Evolutionary conservation across 192 early-diverging fungal genomes (phyloP), one percentile per base, ranked within the genome.

Genomic region (Phlyctochytrium bullatum): DNA sequence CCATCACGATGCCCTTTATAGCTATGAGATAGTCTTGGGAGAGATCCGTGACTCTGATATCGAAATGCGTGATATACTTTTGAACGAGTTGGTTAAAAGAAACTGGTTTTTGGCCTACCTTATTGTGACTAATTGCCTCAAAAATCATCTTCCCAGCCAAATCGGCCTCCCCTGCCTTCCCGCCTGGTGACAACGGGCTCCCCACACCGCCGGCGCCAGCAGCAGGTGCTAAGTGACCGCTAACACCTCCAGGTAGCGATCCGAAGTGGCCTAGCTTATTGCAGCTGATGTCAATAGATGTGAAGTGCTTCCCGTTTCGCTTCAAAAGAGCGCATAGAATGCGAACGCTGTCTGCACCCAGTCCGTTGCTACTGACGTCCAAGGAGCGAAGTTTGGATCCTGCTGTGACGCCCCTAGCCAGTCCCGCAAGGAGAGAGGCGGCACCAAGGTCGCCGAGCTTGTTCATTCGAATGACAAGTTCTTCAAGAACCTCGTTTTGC

Each of bases 61-160:
- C 82, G 29, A 84, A 66, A 33, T 62, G 75, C 20, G 79, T 77
- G 14, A 84, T 61, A 52, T 84, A 83, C 82, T 83, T 40, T 31
- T 2, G 27, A 60, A 16, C 24, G 40, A 56, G 1, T 1, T 4
- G 17, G 28, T 0, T 0, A 3, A 12, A 52, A 2, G 30, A 12
- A 28, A 72, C 20, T 24, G 30, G 67, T 58, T 50, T 52, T n/a
- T 16, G 17, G 40, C 35, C 29, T 40, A 80, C 82, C 77, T 84
- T 84, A 52, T 84, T 84, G 64, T 80, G 78, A 47, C 75, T 80
- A 6, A 82, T 70, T 14, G 82, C 82, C 36, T 84, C 82, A 62
- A 84, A 81, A 10, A 84, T 20, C 61, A 73, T 57, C 54, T 79
- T 83, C 2, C 82, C 82, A 23, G 73, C 68, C 2, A 67, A 27